phyloP scores from a whole-genome alignment of 768 basidiomycete species.

The Boletus huronensis region DNA sequence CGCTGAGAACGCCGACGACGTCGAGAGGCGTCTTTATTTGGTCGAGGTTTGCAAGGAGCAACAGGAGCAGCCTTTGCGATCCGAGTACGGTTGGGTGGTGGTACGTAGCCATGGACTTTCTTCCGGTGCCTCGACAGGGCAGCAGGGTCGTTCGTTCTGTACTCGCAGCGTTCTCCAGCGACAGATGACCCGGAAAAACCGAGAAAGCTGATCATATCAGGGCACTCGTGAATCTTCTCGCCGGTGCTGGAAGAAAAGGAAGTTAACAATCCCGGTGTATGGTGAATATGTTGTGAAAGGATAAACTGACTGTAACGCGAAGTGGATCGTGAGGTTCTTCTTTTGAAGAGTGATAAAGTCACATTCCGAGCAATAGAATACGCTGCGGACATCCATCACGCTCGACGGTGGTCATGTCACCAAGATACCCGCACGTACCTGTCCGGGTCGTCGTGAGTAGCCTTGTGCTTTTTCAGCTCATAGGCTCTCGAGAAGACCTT shows the following conservation, averaged over 20 bases:
- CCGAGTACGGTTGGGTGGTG: slow-evolving; percentile 7
- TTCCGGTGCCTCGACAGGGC: slow-evolving; percentile 27
- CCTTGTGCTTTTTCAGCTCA: slow-evolving; percentile 24
- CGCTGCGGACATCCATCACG: slow-evolving; percentile 2
- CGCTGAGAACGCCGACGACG: neutral
- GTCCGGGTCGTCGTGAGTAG: slow-evolving; percentile 10
- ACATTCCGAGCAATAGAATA: slow-evolving; percentile 21
- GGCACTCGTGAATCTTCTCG: slow-evolving; percentile 16
- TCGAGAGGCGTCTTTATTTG: neutral
- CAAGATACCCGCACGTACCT: neutral
- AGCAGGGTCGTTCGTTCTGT: slow-evolving; percentile 25
- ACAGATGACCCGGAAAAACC: neutral
- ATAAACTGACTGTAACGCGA: slow-evolving; percentile 16
- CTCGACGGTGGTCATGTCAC: neutral
- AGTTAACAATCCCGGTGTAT: neutral
- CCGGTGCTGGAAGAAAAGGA: slow-evolving; percentile 17
- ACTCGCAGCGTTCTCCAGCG: slow-evolving; percentile 12
- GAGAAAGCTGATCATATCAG: neutral
- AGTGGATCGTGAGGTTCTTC: slow-evolving; percentile 21
- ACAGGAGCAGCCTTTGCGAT: neutral
- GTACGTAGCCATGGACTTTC: slow-evolving; percentile 19
- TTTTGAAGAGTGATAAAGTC: slow-evolving; percentile 17
- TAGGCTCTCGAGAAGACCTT: slow-evolving; percentile 12
- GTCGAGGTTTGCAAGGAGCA: neutral
- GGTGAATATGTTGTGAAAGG: neutral